Conservation (phyloP, 345 rosid species). For the Salix udensis region DNA sequence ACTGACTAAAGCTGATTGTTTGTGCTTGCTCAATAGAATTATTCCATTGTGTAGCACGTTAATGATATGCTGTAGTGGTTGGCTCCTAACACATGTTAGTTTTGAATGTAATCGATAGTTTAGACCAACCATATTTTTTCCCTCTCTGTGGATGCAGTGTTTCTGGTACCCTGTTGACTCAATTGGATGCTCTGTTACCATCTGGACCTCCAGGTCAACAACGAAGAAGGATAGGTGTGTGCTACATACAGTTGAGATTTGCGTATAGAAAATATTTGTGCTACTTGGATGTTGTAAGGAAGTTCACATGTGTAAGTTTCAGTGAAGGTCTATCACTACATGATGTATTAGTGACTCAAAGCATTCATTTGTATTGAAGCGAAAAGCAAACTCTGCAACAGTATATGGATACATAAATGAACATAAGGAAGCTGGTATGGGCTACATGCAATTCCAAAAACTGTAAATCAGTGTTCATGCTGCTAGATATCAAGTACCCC, state of each 20-base stretch:
- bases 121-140: neutral
- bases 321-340: neutral
- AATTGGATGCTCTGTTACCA: conserved; percentile 68
- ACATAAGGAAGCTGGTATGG: too few species aligned
- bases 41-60: neutral
- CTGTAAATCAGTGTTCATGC: too few species aligned
- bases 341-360: neutral
- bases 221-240: conserved; percentile 69
- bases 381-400: too few species aligned
- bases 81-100: neutral
- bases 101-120: neutral
- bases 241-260: conserved; percentile 3
- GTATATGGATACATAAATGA: too few species aligned
- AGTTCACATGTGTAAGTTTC: neutral
- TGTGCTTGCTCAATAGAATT: neutral
- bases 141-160: conserved; percentile 36
- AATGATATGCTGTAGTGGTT: neutral
- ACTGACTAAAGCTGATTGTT: neutral
- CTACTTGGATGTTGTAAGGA: neutral
- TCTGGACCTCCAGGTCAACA: conserved; percentile 75
- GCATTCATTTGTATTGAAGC: neutral
- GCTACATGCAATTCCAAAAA: too few species aligned
- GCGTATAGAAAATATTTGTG: neutral
- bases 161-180: conserved; percentile 47
- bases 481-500: too few species aligned